Evolutionary conservation across 1,284 basidiomycete species (phyloP), one percentile per base, ranked within the genome.

Genomic region (Ceratobasidium sp.): DNA sequence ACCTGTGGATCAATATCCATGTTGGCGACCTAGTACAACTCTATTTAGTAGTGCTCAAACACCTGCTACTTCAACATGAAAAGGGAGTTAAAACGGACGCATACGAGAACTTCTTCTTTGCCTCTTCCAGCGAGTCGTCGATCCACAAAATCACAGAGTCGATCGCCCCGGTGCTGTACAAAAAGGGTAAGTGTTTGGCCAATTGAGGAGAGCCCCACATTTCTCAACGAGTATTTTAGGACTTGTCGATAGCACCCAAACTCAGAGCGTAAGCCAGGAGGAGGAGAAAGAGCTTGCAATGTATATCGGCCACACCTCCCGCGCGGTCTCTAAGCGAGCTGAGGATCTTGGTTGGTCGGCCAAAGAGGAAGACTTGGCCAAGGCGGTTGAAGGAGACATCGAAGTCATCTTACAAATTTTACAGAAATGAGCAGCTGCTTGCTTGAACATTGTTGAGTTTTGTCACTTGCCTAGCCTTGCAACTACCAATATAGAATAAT

Each of bases 51-150:
- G 67, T 55, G 49, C 49, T 53, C 13, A 69, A 69, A 18, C 49
- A 69, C 26, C 13, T 51, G 15, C n/a, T 55, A 28, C 26, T 40
- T 20, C 67, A 69, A 26, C 67, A 69, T 40, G 51, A 55, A 23
- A 40, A 53, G 26, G 67, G 20, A 33, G 12, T 39, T 46, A 69
- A 56, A 46, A 55, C 53, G 7, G 67, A 69, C 51, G 67, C 67
- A 40, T 69, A 69, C 44, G 53, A 69, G 13, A 69, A 69, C 49
- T 69, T 69, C 28, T 69, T 53, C 51, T 69, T 69, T 53, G 67
- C 67, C n/a, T 23, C 26, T 56, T 55, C 67, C n/a, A 40, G 28
- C 67, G 67, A 69, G 51, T n/a, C 49, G 28, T 23, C 67, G n/a
- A 69, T 69, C 23, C 49, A 55, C 26, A 18, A 33, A 2, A 39